Conservation (phyloP, 2,329 filamentous ascomycete species). For the Venturia effusa region DNA sequence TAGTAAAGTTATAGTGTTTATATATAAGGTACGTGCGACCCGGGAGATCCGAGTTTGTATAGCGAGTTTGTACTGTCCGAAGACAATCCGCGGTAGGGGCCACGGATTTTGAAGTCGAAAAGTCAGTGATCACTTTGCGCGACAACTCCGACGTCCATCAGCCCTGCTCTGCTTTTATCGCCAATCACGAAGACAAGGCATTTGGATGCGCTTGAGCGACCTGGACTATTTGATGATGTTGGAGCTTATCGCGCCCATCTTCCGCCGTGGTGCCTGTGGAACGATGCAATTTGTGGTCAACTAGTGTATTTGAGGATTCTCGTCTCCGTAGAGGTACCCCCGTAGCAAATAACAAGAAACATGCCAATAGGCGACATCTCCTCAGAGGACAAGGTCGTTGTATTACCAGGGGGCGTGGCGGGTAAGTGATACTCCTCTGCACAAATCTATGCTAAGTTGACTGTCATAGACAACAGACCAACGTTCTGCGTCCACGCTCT, state of each 20-base stretch:
- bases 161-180: neutral
- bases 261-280: neutral
- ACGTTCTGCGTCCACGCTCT: neutral
- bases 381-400: slow-evolving; percentile 10
- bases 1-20: no score
- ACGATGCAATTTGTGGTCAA: neutral
- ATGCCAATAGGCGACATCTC: slow-evolving; percentile 12
- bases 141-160: neutral
- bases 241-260: neutral
- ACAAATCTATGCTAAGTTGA: no score
- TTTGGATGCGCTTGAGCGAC: neutral
- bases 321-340: neutral
- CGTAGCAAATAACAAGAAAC: neutral
- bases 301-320: neutral
- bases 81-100: neutral
- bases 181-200: neutral
- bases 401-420: slow-evolving; percentile 12
- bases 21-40: no score
- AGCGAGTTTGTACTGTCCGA: no score
- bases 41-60: no score
- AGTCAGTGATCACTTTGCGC: neutral
- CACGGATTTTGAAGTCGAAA: neutral
- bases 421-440: neutral
- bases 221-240: neutral
- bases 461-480: neutral